phyloP scores from a whole-genome alignment of 2,329 filamentous ascomycete genomes.

The Colletotrichum orbiculare region DNA sequence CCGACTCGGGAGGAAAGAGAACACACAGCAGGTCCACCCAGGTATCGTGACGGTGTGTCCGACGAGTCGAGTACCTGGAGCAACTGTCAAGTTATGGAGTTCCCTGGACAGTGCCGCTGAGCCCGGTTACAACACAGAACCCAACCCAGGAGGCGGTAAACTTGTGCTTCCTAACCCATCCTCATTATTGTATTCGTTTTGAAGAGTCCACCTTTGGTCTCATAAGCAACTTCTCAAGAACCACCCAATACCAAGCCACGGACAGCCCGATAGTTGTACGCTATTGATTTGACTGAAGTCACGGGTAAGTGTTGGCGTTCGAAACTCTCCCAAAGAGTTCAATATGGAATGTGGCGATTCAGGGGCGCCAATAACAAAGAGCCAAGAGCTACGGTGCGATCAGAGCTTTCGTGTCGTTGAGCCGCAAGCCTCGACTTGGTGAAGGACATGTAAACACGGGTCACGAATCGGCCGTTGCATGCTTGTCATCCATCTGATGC shows the following conservation, averaged over 20 bases:
- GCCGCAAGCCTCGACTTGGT: neutral
- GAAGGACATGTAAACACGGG: neutral
- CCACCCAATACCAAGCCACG: too few species aligned
- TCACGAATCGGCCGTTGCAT: slow-evolving; percentile 6
- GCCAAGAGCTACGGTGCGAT: slow-evolving; percentile 4
- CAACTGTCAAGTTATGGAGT: too few species aligned
- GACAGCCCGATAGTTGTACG: too few species aligned
- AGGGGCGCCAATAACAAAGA: neutral
- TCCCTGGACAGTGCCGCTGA: too few species aligned
- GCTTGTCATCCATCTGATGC: neutral
- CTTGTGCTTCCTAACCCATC: too few species aligned
- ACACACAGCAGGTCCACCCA: neutral
- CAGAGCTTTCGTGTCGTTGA: slow-evolving; percentile 12
- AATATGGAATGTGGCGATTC: slow-evolving; percentile 9
- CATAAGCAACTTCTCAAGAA: too few species aligned
- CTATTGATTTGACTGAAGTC: too few species aligned
- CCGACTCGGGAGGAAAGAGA: slow-evolving; percentile 1
- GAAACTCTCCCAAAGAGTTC: neutral
- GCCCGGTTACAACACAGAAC: too few species aligned
- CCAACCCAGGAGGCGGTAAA: too few species aligned
- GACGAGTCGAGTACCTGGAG: slow-evolving; percentile 8
- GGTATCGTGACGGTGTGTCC: slow-evolving; percentile 1
- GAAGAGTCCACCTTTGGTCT: too few species aligned
- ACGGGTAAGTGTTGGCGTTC: too few species aligned
- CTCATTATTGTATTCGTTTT: too few species aligned